Conservation (phyloP, 768 basidiomycete species). For the Xerocomellus intermedius region DNA sequence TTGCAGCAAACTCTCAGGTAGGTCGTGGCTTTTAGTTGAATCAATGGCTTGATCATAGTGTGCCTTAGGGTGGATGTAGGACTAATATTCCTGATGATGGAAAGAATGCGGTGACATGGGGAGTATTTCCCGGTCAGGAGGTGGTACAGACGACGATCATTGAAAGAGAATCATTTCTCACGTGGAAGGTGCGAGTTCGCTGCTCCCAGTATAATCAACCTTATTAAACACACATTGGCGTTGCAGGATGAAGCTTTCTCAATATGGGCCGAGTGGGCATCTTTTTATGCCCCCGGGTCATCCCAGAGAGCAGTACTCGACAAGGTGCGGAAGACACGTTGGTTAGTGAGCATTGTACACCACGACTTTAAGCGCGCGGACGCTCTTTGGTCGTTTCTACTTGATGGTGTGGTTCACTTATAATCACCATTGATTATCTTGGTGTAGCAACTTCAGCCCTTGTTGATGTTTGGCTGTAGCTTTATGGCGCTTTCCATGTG, state of each 20-base stretch:
- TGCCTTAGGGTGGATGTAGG: constrained; percentile 63
- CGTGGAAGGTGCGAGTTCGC: constrained; percentile 80
- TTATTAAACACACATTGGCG: constrained; percentile 1
- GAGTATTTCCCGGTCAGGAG: constrained; percentile 95
- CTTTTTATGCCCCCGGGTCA: constrained; percentile 76
- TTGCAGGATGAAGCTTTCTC: constrained; percentile 91
- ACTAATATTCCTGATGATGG: constrained; percentile 79
- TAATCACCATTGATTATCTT: not conserved
- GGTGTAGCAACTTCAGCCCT: too few relatives aligned
- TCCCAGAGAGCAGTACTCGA: constrained; percentile 74
- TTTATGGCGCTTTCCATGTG: too few relatives aligned
- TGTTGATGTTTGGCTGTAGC: too few relatives aligned
- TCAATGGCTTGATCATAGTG: not conserved
- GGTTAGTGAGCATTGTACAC: constrained; percentile 91
- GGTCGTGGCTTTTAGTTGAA: constrained; percentile 11
- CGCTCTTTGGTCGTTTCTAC: constrained; percentile 84
- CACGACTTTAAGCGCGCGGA: constrained; percentile 84
- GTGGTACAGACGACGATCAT: constrained; percentile 96
- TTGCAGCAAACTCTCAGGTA: constrained; percentile 80
- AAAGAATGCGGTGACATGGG: constrained; percentile 98
- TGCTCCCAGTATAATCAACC: not conserved
- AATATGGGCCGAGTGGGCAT: constrained; percentile 95
- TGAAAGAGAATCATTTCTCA: constrained; percentile 88
- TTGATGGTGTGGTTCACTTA: constrained; percentile 30
- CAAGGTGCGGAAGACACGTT: constrained; percentile 64